Evolutionary conservation across 2,329 filamentous ascomycete genomes (phyloP).

Genomic region (Lachnellula hyalina): DNA sequence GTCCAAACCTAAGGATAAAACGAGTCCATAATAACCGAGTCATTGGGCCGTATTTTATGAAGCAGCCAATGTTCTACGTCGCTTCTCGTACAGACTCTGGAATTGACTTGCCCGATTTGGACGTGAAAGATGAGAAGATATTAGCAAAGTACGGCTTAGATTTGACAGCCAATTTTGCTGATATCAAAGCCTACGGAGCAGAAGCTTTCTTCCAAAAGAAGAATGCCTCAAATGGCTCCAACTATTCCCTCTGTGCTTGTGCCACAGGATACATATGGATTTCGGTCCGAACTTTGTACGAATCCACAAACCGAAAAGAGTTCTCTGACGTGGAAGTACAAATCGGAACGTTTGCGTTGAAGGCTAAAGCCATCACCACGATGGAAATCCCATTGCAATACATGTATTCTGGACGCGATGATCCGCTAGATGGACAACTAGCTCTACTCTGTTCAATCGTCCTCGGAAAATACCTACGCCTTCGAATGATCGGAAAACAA

Average conservation of each 20-base stretch:
- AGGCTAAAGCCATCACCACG: slow-evolving; percentile 22
- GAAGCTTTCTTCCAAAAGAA: slow-evolving; percentile 25
- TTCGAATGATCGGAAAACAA: slow-evolving; percentile 24
- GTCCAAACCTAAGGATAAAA: slow-evolving; percentile 20
- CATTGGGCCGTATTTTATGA: slow-evolving; percentile 17
- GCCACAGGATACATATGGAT: slow-evolving; percentile 29
- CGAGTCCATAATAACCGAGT: slow-evolving; percentile 15
- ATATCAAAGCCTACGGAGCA: slow-evolving; percentile 21
- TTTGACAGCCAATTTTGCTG: slow-evolving; percentile 27
- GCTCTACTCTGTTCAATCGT: slow-evolving; percentile 23
- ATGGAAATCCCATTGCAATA: slow-evolving; percentile 22
- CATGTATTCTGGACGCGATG: slow-evolving; percentile 1
- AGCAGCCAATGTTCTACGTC: slow-evolving; percentile 23
- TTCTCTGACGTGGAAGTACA: slow-evolving; percentile 22
- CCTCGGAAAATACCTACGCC: slow-evolving; percentile 22
- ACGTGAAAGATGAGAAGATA: slow-evolving; percentile 23
- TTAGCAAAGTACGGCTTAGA: slow-evolving; percentile 24
- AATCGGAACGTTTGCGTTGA: slow-evolving; percentile 25
- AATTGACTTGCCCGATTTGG: slow-evolving; percentile 22
- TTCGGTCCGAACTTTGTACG: slow-evolving; percentile 5
- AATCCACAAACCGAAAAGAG: background rate
- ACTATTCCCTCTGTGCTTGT: slow-evolving; percentile 25
- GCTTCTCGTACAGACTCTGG: slow-evolving; percentile 23
- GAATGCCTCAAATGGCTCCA: slow-evolving; percentile 18
- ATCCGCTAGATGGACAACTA: slow-evolving; percentile 14